Base-by-base conservation (phyloP, 2,329 filamentous ascomycete species). In the Aspergillus felis region DNA sequence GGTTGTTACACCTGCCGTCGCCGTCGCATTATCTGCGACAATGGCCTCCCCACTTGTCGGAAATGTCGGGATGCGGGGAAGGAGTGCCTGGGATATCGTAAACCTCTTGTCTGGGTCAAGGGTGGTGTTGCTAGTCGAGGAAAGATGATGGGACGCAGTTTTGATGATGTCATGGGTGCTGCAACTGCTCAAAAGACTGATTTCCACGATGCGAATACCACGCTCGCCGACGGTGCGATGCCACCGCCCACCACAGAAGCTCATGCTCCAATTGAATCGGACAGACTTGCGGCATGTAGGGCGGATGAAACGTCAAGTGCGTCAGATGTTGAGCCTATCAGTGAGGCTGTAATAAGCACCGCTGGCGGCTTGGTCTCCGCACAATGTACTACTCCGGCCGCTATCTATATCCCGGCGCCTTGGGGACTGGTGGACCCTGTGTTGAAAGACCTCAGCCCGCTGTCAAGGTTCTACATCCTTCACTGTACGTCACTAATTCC, bases 121-220 rank as follows among this genome's bases (percentile, higher is more conserved):
- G 74, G 74, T 50, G 74, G 74, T 47, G 73, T 77, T 49, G 75
- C 75, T 24, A 78, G 75, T 63, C 75, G 75, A 38, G 75, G 75
- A 24, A 77, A 76, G 66, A 76, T 82, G 79, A 81, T 81, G 77
- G 80, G 80, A n/a, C 77, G 77, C 65, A 78, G 77, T 25, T 82
- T 79, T 63, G 74, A 78, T 55, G 78, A 79, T 57, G 62, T 68
- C 44, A 67, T 62, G 58, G 24, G 46, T n/a, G 44, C 44, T 25
- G 22, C 55, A 24, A 17, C 24, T 3, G 44, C 24, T 47, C 20
- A 14, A 14, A 65, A 60, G 44, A 55, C 53, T 4, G 29, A 49
- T 12, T 32, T 47, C 14, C 48, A 61, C 54, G 20, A 24, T 47
- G 5, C 24, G 24, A 47, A 24, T 6, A 24, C n/a, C 12, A 24